A percentile compares a stretch with the other conserved stretches of the same genome.
Evolutionary conservation across 768 basidiomycete genomes (phyloP).

Genomic region (Brasilioporus rufonigricans): DNA sequence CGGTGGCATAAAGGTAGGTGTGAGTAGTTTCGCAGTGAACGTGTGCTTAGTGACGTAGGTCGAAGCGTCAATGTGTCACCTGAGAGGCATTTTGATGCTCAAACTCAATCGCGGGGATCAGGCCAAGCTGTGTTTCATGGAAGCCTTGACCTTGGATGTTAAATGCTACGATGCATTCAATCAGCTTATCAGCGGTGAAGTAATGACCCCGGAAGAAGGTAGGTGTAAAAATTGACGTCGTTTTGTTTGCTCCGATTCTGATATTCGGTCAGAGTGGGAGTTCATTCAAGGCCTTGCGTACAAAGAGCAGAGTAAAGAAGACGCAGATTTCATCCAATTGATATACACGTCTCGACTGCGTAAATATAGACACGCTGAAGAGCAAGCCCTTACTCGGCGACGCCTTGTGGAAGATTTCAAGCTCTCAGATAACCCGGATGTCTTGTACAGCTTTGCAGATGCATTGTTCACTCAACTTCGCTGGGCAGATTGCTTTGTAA

Average conservation of each 20-base stretch:
- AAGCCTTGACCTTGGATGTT: constrained; percentile 90
- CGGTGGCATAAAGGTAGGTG: constrained; percentile 87
- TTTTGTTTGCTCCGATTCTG: constrained; percentile 10
- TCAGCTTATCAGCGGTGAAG: constrained; percentile 85
- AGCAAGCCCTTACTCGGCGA: constrained; percentile 77
- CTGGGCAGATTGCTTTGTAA: constrained; percentile 91
- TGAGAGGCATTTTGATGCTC: constrained; percentile 91
- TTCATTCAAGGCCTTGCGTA: constrained; percentile 87
- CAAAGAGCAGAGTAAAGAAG: constrained; percentile 77
- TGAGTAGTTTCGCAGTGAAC: not conserved
- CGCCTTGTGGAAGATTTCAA: constrained; percentile 81
- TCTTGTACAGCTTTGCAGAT: constrained; percentile 88
- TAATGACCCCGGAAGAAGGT: constrained; percentile 98
- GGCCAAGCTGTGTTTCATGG: constrained; percentile 95
- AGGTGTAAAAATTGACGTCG: constrained; percentile 5
- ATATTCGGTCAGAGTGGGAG: constrained; percentile 79
- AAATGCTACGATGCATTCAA: constrained; percentile 97
- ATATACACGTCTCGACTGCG: constrained; percentile 91
- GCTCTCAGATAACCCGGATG: constrained; percentile 89
- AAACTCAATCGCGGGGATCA: constrained; percentile 88
- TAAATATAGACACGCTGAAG: constrained; percentile 82
- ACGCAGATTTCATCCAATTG: constrained; percentile 87
- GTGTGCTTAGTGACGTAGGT: constrained; percentile 50
- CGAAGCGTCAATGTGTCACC: constrained; percentile 95
- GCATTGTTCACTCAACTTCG: constrained; percentile 83